Evolutionary conservation across 306 rosid species (phyloP).

Genomic region (Pueraria montana): DNA sequence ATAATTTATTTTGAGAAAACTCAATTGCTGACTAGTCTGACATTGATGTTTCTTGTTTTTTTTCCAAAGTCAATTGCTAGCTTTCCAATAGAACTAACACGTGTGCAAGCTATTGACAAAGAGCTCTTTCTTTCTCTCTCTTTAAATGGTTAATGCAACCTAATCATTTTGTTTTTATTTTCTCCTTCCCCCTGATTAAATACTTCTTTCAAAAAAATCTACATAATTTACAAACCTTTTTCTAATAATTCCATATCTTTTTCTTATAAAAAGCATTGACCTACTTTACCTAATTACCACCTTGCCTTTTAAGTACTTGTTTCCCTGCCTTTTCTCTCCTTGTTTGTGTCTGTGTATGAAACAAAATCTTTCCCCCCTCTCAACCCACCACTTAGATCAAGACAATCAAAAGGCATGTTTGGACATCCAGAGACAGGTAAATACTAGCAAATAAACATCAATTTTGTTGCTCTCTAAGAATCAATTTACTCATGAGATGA

Average conservation of each 20-base stretch:
- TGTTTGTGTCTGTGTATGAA: slow-evolving; percentile 41
- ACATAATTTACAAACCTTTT: slow-evolving; percentile 25
- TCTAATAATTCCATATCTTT: slow-evolving; percentile 6
- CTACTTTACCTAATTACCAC: slow-evolving; percentile 50
- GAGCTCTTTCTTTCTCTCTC: slow-evolving; percentile 29
- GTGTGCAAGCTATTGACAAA: slow-evolving; percentile 57
- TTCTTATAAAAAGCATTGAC: slow-evolving; percentile 59
- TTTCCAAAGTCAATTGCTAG: slow-evolving; percentile 58
- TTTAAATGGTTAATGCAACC: slow-evolving; percentile 37
- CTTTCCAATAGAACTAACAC: slow-evolving; percentile 51
- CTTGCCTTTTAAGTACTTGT: slow-evolving; percentile 60
- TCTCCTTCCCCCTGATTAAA: not conserved
- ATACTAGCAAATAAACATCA: not conserved
- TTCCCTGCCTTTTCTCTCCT: slow-evolving; percentile 44
- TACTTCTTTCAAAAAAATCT: not conserved
- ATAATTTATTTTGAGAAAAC: slow-evolving; percentile 27
- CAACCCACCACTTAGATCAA: slow-evolving; percentile 42
- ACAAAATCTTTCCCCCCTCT: slow-evolving; percentile 30
- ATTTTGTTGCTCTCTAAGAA: not conserved
- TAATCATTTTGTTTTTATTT: slow-evolving; percentile 36
- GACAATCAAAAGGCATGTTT: slow-evolving; percentile 61
- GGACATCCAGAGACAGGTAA: slow-evolving; percentile 79
- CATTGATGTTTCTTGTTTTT: slow-evolving; percentile 51
- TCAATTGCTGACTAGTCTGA: slow-evolving; percentile 38
- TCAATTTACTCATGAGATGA: slow-evolving; percentile 1